These are phyloP conservation scores for Lineolata rhizophorae DNA, from an alignment of 495 filamentous ascomycete genomes.

Conservation along the genomic window DNA sequence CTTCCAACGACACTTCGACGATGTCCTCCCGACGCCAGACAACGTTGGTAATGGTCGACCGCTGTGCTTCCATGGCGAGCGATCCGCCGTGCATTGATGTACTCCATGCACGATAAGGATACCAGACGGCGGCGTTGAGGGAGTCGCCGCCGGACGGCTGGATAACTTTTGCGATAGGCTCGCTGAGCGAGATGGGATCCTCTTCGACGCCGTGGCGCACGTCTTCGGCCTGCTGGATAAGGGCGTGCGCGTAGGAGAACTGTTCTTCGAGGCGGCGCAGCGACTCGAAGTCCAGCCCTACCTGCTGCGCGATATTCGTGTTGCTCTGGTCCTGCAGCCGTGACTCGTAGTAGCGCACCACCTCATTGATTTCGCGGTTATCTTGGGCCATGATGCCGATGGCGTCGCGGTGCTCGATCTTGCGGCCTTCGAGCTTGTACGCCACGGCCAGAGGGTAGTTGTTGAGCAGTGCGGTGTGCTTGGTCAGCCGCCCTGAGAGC, in stretches of 20 bases:
- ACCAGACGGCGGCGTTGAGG: constrained; percentile 6
- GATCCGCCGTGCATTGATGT: constrained; percentile 2
- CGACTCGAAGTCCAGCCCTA: not conserved
- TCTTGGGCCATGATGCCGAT: constrained; percentile 11
- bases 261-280: constrained; percentile 5
- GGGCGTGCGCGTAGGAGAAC: constrained; percentile 2
- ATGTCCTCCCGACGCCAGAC: constrained; percentile 9
- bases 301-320: no score
- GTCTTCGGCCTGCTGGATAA: constrained; percentile 6
- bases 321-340: constrained; percentile 5
- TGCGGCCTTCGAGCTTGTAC: constrained; percentile 18
- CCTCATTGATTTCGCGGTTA: constrained; percentile 6
- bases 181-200: constrained; percentile 9
- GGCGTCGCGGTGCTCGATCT: constrained; percentile 13
- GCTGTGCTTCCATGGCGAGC: constrained; percentile 11
- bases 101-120: constrained; percentile 9
- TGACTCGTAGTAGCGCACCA: constrained; percentile 6
- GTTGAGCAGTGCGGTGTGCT: constrained; percentile 9
- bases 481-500: constrained; percentile 11
- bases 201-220: constrained; percentile 6
- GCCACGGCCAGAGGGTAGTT: constrained; percentile 11
- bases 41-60: constrained; percentile 5
- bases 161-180: constrained; percentile 13
- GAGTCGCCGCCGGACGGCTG: constrained; percentile 6
- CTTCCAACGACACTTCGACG: constrained; percentile 10